Evolutionary conservation across 371 early-diverging fungal species (phyloP), one percentile per base, ranked within the genome.

Genomic region (Syncephalastrum sp.): DNA sequence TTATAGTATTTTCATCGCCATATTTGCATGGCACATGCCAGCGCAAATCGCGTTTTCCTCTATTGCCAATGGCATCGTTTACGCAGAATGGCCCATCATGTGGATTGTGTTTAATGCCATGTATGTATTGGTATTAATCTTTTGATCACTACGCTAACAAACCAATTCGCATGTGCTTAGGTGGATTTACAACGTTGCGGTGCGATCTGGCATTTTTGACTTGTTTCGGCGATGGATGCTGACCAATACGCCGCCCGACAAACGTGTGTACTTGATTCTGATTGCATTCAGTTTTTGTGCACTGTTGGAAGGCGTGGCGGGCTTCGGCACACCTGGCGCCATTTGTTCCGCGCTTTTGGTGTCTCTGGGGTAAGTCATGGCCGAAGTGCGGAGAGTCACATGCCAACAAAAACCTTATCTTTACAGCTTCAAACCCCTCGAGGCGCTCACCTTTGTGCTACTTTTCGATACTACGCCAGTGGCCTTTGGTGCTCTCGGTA

Each of bases 41-140:
- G 80, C 80, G 42, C 70, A 74, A 47, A 65, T 72, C 42, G 63
- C 65, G 3, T 79, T 79, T 57, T 62, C 69, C 47, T 59, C 69
- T 0, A 67, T 79, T 46, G 76, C 64, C 14, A 70, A 70, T 33
- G 80, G 80, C 12, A 63, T 79, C 1, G 70, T 74, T 1, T 79
- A 72, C 63, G 78, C 78, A 3, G 72, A 78, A 38, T 79, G 80
- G 80, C 80, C 80, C 0, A 76, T 79, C 57, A 79, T 79, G 80
- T 79, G 80, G 80, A 79, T 79, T 29, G 80, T 79, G 1, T 62
- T 75, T 12, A 75, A 79, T 52, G 80, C 80, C 0, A 74, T 79
- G 74, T 70, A 69, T 60, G 53, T 47, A 21, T 4, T 3, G 1
- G 5, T 21, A 42, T 17, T 24, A 8, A 33, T 38, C 21, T 52